Base-by-base conservation (phyloP, 2,329 filamentous ascomycete genomes). In the Pestalotiopsis sp. region DNA sequence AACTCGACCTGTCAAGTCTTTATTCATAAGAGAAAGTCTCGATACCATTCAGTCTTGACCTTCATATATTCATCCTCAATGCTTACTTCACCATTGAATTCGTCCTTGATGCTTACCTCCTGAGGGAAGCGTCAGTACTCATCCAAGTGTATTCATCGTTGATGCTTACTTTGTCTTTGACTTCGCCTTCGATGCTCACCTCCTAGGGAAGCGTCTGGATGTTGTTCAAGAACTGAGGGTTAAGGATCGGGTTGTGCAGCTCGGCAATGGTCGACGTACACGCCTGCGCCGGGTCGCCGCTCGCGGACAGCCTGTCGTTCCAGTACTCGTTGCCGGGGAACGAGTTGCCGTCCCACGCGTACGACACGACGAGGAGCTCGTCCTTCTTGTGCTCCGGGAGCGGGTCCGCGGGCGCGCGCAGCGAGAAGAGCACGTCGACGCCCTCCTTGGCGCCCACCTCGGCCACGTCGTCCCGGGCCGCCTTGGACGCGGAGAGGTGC, bases 301-400 rank as follows among this genome's bases (percentile, higher is more conserved):
- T 73, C 2, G 65, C 75, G 0, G 22, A 0, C 3, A 77, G 69
- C 2, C 3, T 26, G 0, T 71, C 73, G 1, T 40, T 11, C 77
- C 77, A 79, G 56, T 76, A 79, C 60, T 78, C 77, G 63, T 79
- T 79, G 0, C 77, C 77, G 0, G 77, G 77, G 57, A 75, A 78
- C 0, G 75, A 48, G 22, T 79, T 79, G 2, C 71, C 74, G 38
- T 79, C 77, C 77, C 77, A 78, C 0, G 77, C 75, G 26, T 78
- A 79, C 48, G 71, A 74, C 20, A 79, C 11, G 3, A 78, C 75
- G 1, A 78, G 75, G 0, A 79, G 68, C 35, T 74, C 70, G 10
- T 68, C 30, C 10, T 69, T 71, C 2, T 68, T 68, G 0, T 67
- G 60, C 0, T 20, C 56, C n/a, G 13, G 4, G 3, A 78, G 68